Evolutionary conservation across 768 basidiomycete genomes (phyloP).

Genomic region (Xanthoconium purpureum): DNA sequence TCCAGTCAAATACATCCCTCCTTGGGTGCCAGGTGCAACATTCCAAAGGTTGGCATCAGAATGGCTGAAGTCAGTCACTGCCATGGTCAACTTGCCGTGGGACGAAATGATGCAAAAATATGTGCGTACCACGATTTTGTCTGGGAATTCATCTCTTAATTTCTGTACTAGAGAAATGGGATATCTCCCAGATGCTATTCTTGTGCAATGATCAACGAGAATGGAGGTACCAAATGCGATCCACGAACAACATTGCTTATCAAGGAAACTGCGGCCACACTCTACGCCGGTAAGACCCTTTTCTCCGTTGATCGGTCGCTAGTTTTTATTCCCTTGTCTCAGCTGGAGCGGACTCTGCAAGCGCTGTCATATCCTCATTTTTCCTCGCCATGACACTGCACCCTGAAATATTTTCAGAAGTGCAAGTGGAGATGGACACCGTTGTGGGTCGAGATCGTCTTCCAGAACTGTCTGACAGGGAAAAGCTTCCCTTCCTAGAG

Average conservation of each 20-base stretch:
- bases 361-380: background rate
- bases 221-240: background rate
- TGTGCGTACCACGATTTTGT: background rate
- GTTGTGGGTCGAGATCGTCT: too few species aligned
- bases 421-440: too few species aligned
- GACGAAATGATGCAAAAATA: conserved; percentile 3
- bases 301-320: background rate
- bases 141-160: background rate
- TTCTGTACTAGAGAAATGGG: background rate
- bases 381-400: too few species aligned
- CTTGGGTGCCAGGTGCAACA: conserved; percentile 1
- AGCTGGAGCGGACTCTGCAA: conserved; percentile 4
- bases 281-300: background rate
- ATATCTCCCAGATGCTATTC: background rate
- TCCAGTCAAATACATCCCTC: conserved; percentile 1
- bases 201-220: conserved; percentile 3
- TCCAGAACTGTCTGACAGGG: too few species aligned
- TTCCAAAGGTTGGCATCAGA: conserved; percentile 3
- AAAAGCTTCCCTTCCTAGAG: conserved; percentile 36
- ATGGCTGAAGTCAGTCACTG: conserved; percentile 2
- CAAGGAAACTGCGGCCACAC: conserved; percentile 4
- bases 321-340: background rate
- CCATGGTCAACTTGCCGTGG: conserved; percentile 5
- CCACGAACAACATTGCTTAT: background rate
- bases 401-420: too few species aligned